Evolutionary conservation across 1,284 basidiomycete genomes (phyloP).

Genomic region (Phylloboletellus chloephorus): DNA sequence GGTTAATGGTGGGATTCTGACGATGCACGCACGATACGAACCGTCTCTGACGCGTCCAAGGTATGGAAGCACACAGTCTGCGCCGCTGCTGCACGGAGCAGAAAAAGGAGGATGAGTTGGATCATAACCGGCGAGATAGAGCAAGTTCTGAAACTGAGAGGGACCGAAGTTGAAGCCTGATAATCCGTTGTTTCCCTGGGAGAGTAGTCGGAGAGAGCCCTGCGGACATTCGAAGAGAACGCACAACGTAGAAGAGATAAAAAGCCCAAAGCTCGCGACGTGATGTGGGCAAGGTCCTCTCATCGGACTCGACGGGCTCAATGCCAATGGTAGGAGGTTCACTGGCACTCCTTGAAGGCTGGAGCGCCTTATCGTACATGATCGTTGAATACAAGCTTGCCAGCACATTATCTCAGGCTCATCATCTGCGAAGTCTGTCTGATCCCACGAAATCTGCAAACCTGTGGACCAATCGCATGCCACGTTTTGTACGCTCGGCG

Average conservation of each 20-base stretch:
- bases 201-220: background rate
- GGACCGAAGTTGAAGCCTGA: slow-evolving; percentile 74
- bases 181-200: slow-evolving; percentile 62
- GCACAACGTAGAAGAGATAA: slow-evolving; percentile 62
- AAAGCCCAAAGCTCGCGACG: slow-evolving; percentile 62
- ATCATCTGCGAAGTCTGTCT: no score
- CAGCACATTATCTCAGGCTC: no score
- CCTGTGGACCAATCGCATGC: no score
- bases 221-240: slow-evolving; percentile 12
- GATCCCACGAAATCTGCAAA: no score
- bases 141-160: slow-evolving; percentile 70
- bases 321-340: background rate
- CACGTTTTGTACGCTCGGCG: no score
- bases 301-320: background rate
- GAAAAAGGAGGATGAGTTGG: slow-evolving; percentile 52
- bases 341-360: background rate
- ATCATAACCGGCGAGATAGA: slow-evolving; percentile 68
- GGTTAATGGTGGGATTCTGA: background rate
- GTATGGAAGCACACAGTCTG: slow-evolving; percentile 61
- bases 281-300: slow-evolving; percentile 39
- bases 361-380: slow-evolving; percentile 6
- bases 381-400: background rate
- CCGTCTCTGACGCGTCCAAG: slow-evolving; percentile 58
- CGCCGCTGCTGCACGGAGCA: slow-evolving; percentile 42
- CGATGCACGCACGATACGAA: slow-evolving; percentile 30